These are phyloP conservation scores for Phyllosticta citrichinensis DNA, from an alignment of 2,329 filamentous ascomycete species.

Conservation along the genomic window DNA sequence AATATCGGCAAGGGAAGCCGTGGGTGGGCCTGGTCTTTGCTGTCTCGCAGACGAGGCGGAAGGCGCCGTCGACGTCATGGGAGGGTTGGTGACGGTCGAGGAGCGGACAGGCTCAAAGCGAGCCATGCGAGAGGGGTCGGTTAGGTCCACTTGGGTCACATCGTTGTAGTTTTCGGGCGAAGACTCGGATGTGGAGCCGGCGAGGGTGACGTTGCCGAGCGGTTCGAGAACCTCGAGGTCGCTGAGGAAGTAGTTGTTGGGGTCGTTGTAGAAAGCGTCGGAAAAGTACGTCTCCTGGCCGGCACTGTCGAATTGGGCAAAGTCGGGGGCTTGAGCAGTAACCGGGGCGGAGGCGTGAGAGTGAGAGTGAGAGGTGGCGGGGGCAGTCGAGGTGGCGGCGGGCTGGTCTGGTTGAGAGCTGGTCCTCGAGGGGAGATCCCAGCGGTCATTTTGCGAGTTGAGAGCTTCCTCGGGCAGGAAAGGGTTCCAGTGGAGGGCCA, in stretches of 20 bases:
- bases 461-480: conserved; percentile 28
- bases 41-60: neutral
- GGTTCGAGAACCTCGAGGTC: conserved; percentile 29
- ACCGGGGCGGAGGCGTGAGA: neutral
- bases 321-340: conserved; percentile 16
- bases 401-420: neutral
- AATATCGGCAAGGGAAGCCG: conserved; percentile 7
- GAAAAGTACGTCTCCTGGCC: conserved; percentile 27
- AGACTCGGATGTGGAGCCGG: conserved; percentile 27
- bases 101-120: neutral
- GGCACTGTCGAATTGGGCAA: conserved; percentile 22
- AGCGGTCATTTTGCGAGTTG: conserved; percentile 28
- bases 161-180: conserved; percentile 25
- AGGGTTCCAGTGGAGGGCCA: conserved; percentile 29
- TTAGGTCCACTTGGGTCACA: conserved; percentile 1
- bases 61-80: neutral
- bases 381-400: neutral
- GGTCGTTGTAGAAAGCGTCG: conserved; percentile 24
- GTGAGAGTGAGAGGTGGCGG: neutral
- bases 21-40: conserved; percentile 3
- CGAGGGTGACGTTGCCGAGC: conserved; percentile 21
- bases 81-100: neutral
- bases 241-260: conserved; percentile 31
- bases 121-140: conserved; percentile 5
- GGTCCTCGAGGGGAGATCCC: conserved; percentile 13